A percentile compares a stretch with the other conserved stretches of the same genome.
Conservation (phyloP, 345 rosid genomes). For the Melastoma malabathricum region DNA sequence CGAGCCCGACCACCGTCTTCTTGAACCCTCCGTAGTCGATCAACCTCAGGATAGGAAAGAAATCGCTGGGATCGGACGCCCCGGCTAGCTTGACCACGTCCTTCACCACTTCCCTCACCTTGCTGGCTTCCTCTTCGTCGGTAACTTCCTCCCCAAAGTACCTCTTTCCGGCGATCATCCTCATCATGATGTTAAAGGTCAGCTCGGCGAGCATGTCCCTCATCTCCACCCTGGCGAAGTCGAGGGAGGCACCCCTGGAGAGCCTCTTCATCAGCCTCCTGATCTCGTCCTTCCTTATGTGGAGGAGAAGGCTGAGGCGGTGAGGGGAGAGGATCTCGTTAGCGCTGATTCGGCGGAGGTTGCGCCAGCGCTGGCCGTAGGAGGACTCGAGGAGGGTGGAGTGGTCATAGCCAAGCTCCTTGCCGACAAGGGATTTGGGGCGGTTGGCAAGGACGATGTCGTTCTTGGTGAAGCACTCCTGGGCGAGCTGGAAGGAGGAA, state of each 20-base stretch:
- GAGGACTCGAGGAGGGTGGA: slow-evolving; percentile 15
- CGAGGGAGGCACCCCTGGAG: slow-evolving; percentile 9
- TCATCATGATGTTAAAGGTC: slow-evolving; percentile 14
- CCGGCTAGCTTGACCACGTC: slow-evolving; percentile 7
- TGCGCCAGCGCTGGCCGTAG: slow-evolving; percentile 57
- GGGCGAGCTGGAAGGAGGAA: slow-evolving; percentile 5
- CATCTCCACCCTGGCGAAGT: slow-evolving; percentile 24
- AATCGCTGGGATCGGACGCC: slow-evolving; percentile 5
- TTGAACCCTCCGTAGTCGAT: slow-evolving; percentile 10
- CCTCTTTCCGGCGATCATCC: slow-evolving; percentile 40
- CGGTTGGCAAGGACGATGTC: slow-evolving; percentile 10
- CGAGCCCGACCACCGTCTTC: slow-evolving; percentile 21
- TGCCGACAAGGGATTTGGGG: slow-evolving; percentile 17
- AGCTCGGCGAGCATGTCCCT: slow-evolving; percentile 22
- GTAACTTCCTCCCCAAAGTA: slow-evolving; percentile 4
- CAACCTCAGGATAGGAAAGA: slow-evolving; percentile 11
- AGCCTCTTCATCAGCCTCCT: slow-evolving; percentile 17
- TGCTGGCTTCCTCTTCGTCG: slow-evolving; percentile 8
- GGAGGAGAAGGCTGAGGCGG: slow-evolving; percentile 22
- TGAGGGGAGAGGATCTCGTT: slow-evolving; percentile 32
- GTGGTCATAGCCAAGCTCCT: slow-evolving; percentile 26
- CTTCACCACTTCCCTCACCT: slow-evolving; percentile 13
- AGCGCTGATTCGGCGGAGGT: slow-evolving; percentile 34
- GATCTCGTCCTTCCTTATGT: slow-evolving; percentile 30
- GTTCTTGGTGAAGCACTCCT: slow-evolving; percentile 12